phyloP scores from a whole-genome alignment of 2,329 filamentous ascomycete species.

The Apiospora arundinis region DNA sequence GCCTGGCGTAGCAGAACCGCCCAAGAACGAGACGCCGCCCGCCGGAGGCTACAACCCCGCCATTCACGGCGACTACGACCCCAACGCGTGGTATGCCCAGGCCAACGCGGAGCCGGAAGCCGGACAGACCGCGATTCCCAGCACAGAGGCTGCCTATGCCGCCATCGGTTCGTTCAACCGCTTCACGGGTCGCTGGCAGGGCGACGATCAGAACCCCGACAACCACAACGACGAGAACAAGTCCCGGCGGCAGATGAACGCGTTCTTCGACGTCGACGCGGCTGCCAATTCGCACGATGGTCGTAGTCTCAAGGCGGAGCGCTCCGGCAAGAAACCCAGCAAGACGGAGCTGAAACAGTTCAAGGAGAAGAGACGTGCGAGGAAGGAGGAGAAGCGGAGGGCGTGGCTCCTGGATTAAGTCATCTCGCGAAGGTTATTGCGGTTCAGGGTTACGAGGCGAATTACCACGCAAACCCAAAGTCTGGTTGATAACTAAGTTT shows the following conservation, averaged over 20 bases:
- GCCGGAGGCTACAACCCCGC: slow-evolving; percentile 90
- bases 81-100: slow-evolving; percentile 91
- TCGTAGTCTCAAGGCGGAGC: slow-evolving; percentile 87
- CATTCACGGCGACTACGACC: slow-evolving; percentile 96
- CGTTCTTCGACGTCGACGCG: slow-evolving; percentile 94
- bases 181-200: slow-evolving; percentile 85
- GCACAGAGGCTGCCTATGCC: slow-evolving; percentile 59
- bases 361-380: slow-evolving; percentile 86
- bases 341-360: slow-evolving; percentile 90
- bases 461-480: neutral
- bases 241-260: slow-evolving; percentile 85
- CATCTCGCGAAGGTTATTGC: neutral
- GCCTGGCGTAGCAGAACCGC: slow-evolving; percentile 36
- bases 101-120: slow-evolving; percentile 48
- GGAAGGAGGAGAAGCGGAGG: slow-evolving; percentile 92
- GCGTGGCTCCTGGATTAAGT: slow-evolving; percentile 84
- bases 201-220: slow-evolving; percentile 70
- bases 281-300: slow-evolving; percentile 92
- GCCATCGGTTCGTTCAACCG: slow-evolving; percentile 85
- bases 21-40: slow-evolving; percentile 47
- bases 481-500: neutral
- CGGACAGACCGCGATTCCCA: slow-evolving; percentile 41
- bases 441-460: neutral
- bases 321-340: slow-evolving; percentile 80
- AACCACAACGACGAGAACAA: slow-evolving; percentile 88